Conservation (phyloP, 2,329 filamentous ascomycete species). For the Colletotrichum chlorophyti region DNA sequence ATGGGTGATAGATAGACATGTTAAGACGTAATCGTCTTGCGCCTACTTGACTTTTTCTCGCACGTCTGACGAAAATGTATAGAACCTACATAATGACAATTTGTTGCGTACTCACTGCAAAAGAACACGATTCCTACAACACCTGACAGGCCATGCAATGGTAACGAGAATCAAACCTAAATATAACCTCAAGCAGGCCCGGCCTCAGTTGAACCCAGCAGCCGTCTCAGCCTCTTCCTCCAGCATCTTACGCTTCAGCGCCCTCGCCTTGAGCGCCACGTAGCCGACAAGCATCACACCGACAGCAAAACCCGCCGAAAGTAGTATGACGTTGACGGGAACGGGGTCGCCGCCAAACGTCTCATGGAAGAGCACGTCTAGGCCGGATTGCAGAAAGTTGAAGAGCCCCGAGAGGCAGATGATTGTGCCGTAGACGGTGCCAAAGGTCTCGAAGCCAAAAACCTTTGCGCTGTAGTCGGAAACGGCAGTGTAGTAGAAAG, state of each 20-base stretch:
- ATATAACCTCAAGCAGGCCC: background rate
- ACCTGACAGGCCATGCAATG: background rate
- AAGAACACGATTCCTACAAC: background rate
- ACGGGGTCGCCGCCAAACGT: constrained; percentile 75
- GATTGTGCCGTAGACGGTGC: constrained; percentile 90
- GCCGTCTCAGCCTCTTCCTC: constrained; percentile 28
- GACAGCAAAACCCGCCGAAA: constrained; percentile 66
- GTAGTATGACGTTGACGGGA: constrained; percentile 76
- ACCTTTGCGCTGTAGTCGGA: constrained; percentile 91
- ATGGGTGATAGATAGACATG: no score
- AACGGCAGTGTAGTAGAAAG: constrained; percentile 90
- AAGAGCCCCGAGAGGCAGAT: constrained; percentile 85
- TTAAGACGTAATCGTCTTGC: no score
- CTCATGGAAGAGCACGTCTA: constrained; percentile 80
- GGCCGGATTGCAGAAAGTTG: constrained; percentile 82
- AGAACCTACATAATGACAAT: no score
- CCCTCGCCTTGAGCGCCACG: constrained; percentile 56
- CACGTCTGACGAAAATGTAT: no score
- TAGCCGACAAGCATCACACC: constrained; percentile 72
- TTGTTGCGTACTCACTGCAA: background rate
- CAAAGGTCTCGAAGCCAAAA: constrained; percentile 90
- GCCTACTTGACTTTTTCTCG: no score
- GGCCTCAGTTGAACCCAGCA: background rate
- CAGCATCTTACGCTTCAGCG: constrained; percentile 38
- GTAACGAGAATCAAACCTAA: background rate